Percentiles rank a stretch among this genome's conserved stretches.
Evolutionary conservation across 306 rosid genomes (phyloP).

Genomic region (Trifolium dubium): DNA sequence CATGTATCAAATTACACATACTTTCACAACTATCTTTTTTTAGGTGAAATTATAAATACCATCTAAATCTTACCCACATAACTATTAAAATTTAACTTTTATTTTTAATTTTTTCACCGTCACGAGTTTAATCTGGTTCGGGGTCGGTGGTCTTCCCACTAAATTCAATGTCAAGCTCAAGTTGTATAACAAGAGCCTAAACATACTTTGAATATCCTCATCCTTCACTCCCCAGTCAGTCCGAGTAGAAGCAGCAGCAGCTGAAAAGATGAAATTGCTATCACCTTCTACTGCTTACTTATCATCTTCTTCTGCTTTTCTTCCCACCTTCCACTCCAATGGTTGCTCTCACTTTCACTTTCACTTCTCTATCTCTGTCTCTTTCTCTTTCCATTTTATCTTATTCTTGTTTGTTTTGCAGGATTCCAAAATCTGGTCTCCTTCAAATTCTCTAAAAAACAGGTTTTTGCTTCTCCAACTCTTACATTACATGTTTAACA

Average conservation of each 20-base stretch:
- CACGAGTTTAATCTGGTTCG: too few relatives aligned
- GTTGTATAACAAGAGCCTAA: too few relatives aligned
- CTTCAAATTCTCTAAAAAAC: slow-evolving; percentile 44
- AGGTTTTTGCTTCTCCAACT: slow-evolving; percentile 45
- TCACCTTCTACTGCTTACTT: slow-evolving; percentile 35
- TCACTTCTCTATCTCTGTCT: neutral
- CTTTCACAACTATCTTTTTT: too few relatives aligned
- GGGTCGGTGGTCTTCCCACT: too few relatives aligned
- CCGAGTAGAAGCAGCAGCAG: neutral
- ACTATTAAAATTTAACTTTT: too few relatives aligned
- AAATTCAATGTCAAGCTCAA: too few relatives aligned
- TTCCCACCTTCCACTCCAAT: slow-evolving; percentile 39
- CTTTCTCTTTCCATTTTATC: neutral
- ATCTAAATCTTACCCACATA: too few relatives aligned
- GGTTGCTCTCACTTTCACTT: slow-evolving; percentile 30
- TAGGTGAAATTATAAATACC: too few relatives aligned
- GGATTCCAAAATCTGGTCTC: slow-evolving; percentile 34
- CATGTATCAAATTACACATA: too few relatives aligned
- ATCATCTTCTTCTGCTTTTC: slow-evolving; percentile 40
- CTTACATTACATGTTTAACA: neutral
- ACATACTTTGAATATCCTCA: neutral
- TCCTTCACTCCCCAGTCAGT: neutral
- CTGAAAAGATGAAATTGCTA: slow-evolving; percentile 25
- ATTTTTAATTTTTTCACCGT: too few relatives aligned
- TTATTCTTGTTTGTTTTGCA: slow-evolving; percentile 33